A percentile compares a stretch with the other conserved stretches of the same genome.
Evolutionary conservation across 164 flowering plant species (phyloP).

Genomic region (Aristolochia californica): DNA sequence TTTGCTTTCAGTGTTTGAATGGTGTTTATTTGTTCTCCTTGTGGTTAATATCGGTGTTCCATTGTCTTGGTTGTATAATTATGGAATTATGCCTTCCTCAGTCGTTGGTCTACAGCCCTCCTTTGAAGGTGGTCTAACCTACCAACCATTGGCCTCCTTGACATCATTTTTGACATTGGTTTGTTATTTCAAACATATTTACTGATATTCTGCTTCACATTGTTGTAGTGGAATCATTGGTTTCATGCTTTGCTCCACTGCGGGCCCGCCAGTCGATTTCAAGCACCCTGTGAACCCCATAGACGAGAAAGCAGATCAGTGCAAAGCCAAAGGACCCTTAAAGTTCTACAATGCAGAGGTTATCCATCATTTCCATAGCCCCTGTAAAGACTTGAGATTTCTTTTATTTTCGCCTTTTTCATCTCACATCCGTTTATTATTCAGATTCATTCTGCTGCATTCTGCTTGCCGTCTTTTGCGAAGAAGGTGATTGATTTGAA

Average conservation of each 20-base stretch:
- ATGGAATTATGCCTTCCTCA: too few relatives aligned
- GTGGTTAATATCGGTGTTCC: not conserved
- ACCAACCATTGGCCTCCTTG: too few relatives aligned
- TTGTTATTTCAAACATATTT: not conserved
- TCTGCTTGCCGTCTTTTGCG: slow-evolving; percentile 47
- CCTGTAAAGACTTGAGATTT: not conserved
- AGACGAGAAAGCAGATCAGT: slow-evolving; percentile 16
- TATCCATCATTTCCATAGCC: not conserved
- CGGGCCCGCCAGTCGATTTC: slow-evolving; percentile 57
- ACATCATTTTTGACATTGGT: not conserved
- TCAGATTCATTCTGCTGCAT: slow-evolving; percentile 53
- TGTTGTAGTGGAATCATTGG: slow-evolving; percentile 60
- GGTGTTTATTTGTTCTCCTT: not conserved
- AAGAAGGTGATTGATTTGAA: slow-evolving; percentile 21
- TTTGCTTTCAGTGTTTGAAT: too few relatives aligned
- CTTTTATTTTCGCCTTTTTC: too few relatives aligned
- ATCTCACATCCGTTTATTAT: not conserved
- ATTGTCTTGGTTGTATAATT: too few relatives aligned
- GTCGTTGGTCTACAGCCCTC: too few relatives aligned
- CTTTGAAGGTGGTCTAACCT: too few relatives aligned
- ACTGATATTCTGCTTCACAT: not conserved
- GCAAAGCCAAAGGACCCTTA: slow-evolving; percentile 25
- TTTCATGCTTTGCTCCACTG: slow-evolving; percentile 70
- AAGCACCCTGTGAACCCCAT: slow-evolving; percentile 44
- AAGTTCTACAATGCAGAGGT: slow-evolving; percentile 60